Conservation (phyloP, 2,329 filamentous ascomycete species). For the Aspergillus caelatus region DNA sequence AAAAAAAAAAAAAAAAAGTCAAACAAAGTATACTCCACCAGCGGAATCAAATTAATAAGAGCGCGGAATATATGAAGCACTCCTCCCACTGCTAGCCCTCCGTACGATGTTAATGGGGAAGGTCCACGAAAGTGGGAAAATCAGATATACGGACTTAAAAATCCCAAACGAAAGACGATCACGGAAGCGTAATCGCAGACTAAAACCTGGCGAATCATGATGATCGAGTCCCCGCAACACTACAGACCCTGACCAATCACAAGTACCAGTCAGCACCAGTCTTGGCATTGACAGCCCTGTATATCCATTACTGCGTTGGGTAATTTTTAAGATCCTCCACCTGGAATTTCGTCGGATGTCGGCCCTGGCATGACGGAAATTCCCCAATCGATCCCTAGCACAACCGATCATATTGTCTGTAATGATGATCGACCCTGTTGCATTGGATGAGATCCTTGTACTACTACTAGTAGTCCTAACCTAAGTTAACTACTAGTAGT, state of each 20-base stretch:
- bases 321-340: slow-evolving; percentile 9
- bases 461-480: not conserved
- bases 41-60: not conserved
- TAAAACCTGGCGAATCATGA: slow-evolving; percentile 3
- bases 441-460: not conserved
- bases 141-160: not conserved
- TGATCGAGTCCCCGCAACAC: not conserved
- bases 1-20: not conserved
- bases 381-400: not conserved
- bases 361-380: not conserved
- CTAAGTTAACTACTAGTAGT: not conserved
- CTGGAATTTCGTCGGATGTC: not conserved
- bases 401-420: not conserved
- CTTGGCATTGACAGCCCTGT: slow-evolving; percentile 1
- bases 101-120: not conserved
- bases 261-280: no score
- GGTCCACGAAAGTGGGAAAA: not conserved
- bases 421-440: not conserved
- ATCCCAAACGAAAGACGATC: not conserved
- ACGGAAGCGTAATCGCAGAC: not conserved
- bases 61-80: not conserved
- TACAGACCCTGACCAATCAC: not conserved
- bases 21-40: not conserved
- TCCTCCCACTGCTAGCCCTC: not conserved
- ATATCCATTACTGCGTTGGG: not conserved